These are phyloP conservation scores for Rosellinia necatrix DNA, from an alignment of 2,329 filamentous ascomycete species.

Conservation along the genomic window DNA sequence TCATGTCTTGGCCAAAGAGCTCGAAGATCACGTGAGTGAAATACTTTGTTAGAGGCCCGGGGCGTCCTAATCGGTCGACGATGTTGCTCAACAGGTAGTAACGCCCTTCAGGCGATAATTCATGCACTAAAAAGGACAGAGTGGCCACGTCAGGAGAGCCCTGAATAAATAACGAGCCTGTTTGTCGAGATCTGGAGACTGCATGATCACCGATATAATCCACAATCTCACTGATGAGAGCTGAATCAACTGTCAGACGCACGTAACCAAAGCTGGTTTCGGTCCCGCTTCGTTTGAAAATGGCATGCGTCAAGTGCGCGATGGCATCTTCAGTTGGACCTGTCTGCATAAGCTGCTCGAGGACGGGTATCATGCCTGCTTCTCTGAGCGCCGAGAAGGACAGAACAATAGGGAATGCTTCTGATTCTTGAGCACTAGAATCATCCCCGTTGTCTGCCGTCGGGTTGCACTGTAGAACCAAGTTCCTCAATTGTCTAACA, in stretches of 20 bases:
- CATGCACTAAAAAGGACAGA: slow-evolving; percentile 76
- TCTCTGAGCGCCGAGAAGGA: slow-evolving; percentile 51
- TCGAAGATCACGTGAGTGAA: slow-evolving; percentile 86
- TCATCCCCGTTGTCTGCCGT: slow-evolving; percentile 73
- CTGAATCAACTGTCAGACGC: slow-evolving; percentile 69
- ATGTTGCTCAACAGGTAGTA: slow-evolving; percentile 86
- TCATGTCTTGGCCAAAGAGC: slow-evolving; percentile 77
- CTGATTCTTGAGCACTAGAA: slow-evolving; percentile 52
- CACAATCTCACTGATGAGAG: slow-evolving; percentile 80
- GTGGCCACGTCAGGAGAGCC: slow-evolving; percentile 71
- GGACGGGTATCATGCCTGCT: slow-evolving; percentile 61
- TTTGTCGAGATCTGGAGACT: slow-evolving; percentile 63
- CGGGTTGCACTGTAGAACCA: slow-evolving; percentile 75
- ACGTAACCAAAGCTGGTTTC: slow-evolving; percentile 69
- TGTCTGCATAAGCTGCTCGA: slow-evolving; percentile 62
- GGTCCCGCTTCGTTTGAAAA: slow-evolving; percentile 63
- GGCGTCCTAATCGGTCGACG: slow-evolving; percentile 88
- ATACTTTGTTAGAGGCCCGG: slow-evolving; percentile 88
- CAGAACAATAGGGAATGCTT: slow-evolving; percentile 39
- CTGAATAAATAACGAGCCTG: slow-evolving; percentile 66
- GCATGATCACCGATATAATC: slow-evolving; percentile 79
- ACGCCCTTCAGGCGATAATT: slow-evolving; percentile 75
- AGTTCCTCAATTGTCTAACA: slow-evolving; percentile 85
- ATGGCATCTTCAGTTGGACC: slow-evolving; percentile 74
- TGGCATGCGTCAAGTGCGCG: slow-evolving; percentile 74